Base-by-base conservation (phyloP, 208 protist genomes). In the Trypanosoma platydactyli region DNA sequence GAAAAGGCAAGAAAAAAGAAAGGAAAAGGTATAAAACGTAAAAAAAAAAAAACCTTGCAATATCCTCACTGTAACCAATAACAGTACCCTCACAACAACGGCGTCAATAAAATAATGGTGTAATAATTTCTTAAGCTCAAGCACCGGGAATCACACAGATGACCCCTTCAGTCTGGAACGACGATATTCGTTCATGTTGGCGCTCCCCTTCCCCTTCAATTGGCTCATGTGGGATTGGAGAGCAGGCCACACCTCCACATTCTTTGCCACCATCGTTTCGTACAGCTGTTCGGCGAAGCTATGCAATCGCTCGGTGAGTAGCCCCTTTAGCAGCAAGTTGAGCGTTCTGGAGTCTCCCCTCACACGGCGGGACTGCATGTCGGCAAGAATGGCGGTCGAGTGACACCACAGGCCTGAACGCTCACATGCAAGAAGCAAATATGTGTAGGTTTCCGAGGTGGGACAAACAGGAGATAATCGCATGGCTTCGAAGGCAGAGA, bases 311-410 rank as follows among this genome's bases (percentile, higher is more conserved):
- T 93, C 74, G 60, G 62, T 81, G 27, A 95, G 52, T 22, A 95
- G 70, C 0, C 90, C 90, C 51, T 95, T 95, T 11, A 95, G 70
- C 5, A 95, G 65, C 51, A 94, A 68, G 58, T 95, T 95, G 1
- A 95, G 81, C 6, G 84, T 92, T 63, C 80, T 81, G 18, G 67
- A 41, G 44, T 88, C 82, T 27, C 90, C 90, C 25, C 83, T 83
- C 42, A 95, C 75, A 41, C 79, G 76, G 12, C 78, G 77, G 5
- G 42, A 62, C 67, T 95, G 86, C 90, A 95, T 95, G 33, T 95
- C 90, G 1, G 79, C 69, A 6, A 92, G 71, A 6, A 95, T 71
- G 12, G 40, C 42, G 51, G 77, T 89, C 62, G 83, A 71, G 18
- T 67, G 80, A 9, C 60, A 53, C 90, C 90, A 95, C 40, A 91